These are phyloP conservation scores for Chalaropsis ovoidea DNA, from an alignment of 2,329 filamentous ascomycete genomes.

Conservation along the genomic window DNA sequence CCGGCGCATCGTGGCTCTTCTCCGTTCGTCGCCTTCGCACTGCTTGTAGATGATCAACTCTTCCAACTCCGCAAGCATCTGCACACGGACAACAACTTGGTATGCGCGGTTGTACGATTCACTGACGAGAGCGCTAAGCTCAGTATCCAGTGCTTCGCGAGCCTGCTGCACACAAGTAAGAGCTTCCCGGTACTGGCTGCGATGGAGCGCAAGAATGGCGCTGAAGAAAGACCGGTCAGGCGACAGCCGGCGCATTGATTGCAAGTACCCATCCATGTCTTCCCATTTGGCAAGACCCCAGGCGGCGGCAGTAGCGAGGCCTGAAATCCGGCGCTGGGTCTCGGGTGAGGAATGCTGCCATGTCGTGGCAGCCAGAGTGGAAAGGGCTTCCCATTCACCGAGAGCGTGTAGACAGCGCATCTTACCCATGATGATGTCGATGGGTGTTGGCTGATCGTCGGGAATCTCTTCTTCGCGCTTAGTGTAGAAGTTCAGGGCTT, in stretches of 20 bases:
- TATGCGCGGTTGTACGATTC: conserved; percentile 98
- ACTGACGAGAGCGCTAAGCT: conserved; percentile 89
- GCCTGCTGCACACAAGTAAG: conserved; percentile 83
- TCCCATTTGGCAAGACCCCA: conserved; percentile 98
- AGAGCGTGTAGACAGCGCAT: conserved; percentile 97
- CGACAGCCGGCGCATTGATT: conserved; percentile 86
- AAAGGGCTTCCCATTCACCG: conserved; percentile 93
- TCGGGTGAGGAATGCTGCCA: conserved; percentile 86
- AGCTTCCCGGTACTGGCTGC: conserved; percentile 90
- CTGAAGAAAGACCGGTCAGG: conserved; percentile 97
- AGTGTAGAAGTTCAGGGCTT: conserved; percentile 85
- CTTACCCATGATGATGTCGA: conserved; percentile 98
- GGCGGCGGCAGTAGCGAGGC: conserved; percentile 84
- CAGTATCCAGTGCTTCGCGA: conserved; percentile 85
- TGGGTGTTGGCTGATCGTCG: conserved; percentile 48
- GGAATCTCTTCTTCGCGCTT: conserved; percentile 45
- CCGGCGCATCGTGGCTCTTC: conserved; percentile 78
- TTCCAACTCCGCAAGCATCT: conserved; percentile 97
- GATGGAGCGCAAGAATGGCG: conserved; percentile 86
- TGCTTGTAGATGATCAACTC: conserved; percentile 98
- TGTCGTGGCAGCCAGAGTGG: conserved; percentile 77
- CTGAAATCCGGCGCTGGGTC: conserved; percentile 81
- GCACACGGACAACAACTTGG: conserved; percentile 91
- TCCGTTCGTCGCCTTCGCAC: conserved; percentile 66
- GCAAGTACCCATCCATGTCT: conserved; percentile 92